Base-by-base conservation (phyloP, 805 yeast species). In the Candida ponderosae region DNA sequence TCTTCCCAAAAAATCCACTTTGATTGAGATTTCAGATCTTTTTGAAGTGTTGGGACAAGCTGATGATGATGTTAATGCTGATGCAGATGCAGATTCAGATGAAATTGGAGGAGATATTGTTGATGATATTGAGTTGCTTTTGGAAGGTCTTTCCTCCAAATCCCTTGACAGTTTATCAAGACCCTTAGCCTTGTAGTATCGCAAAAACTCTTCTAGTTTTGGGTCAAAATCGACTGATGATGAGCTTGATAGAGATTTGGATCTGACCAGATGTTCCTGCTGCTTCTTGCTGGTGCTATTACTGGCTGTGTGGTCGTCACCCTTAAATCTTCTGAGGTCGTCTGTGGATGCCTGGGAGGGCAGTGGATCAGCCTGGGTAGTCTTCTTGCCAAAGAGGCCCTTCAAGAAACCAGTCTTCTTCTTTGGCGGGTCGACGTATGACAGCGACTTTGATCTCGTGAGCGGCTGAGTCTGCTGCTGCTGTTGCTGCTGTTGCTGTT, bases 191-290 rank as follows among this genome's bases (percentile, higher is more conserved):
- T 49, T 56, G 42, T 66, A 68, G 41, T 56, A 65, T 32, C 60
- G 54, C 28, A 74, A 47, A 46, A 74, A 75, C 36, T 66, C 68
- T 29, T 68, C 63, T 20, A 75, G 48, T 42, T 68, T 63, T 2
- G 71, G 69, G 44, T 74, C 79, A 15, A 65, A 37, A 23, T 58
- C 56, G n/a, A 41, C 40, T 11, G 30, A 13, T 2, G 47, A 30
- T n/a, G 33, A 32, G 11, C 24, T 17, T 2, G 40, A 27, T 5
- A 27, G 31, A 19, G 41, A 31, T 14, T 43, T 18, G 1, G 52
- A 46, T 34, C 42, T 45, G 20, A 33, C 29, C 31, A 35, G n/a
- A 5, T 17, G 18, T 19, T 27, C 24, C 20, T 18, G 23, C 27
- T 27, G 20, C 33, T 30, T 15, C 21, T 21, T 4, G 33, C 17